Percentiles rank a stretch among this genome's conserved stretches.
Conservation (phyloP, 257 asterid genomes). For the Solanum raphanifolium region DNA sequence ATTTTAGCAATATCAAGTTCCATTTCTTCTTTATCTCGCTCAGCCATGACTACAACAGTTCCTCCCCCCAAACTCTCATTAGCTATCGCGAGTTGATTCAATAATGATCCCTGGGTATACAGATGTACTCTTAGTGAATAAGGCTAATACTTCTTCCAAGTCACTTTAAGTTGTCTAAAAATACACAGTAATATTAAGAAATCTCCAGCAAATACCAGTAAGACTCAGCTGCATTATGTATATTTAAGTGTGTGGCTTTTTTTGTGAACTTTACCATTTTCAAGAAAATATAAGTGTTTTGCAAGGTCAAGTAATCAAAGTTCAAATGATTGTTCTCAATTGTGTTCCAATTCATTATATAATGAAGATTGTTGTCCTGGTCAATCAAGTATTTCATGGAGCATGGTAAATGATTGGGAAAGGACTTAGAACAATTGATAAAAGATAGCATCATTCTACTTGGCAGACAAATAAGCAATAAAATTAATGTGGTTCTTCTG, state of each 20-base stretch:
- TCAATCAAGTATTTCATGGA: not conserved
- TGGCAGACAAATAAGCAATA: not conserved
- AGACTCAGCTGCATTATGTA: not conserved
- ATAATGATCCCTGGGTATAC: conserved; percentile 53
- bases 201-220: not conserved
- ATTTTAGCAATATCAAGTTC: conserved; percentile 86
- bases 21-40: conserved; percentile 94
- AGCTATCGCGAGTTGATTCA: conserved; percentile 89
- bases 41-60: conserved; percentile 84
- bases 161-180: not conserved
- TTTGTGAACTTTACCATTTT: not conserved
- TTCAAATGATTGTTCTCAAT: not conserved
- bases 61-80: conserved; percentile 93
- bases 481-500: not conserved
- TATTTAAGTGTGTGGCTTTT: not conserved
- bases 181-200: not conserved
- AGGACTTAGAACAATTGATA: not conserved
- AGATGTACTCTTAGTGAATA: conserved; percentile 1
- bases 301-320: not conserved
- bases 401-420: not conserved
- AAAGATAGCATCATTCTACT: not conserved
- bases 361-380: not conserved
- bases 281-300: not conserved
- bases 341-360: not conserved
- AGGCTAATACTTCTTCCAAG: not conserved